Conservation (phyloP, 345 rosid species). For the Cardamine resedifolia region DNA sequence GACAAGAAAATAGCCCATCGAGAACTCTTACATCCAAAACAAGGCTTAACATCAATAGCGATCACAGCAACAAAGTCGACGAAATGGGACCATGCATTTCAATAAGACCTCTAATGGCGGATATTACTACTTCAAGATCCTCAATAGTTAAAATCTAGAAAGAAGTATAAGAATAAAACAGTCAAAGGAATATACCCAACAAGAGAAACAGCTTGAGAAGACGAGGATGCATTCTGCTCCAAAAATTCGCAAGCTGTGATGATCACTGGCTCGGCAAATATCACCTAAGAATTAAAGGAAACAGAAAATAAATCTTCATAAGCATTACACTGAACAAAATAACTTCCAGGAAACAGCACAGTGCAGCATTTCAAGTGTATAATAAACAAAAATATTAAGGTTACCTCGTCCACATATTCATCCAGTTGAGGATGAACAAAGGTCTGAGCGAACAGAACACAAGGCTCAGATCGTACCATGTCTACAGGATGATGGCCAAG, state of each 20-base stretch:
- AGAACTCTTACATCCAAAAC: no score
- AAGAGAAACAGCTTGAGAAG: conserved; percentile 74
- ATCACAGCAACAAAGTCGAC: no score
- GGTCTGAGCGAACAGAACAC: conserved; percentile 88
- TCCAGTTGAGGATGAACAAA: conserved; percentile 94
- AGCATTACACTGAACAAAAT: not conserved
- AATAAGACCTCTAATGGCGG: not conserved
- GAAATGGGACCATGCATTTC: conserved; percentile 7
- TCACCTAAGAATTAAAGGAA: conserved; percentile 48
- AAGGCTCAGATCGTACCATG: conserved; percentile 95
- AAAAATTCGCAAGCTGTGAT: conserved; percentile 93
- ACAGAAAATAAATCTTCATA: not conserved
- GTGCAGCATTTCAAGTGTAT: not conserved
- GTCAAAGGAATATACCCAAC: conserved; percentile 61
- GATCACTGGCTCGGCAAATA: conserved; percentile 91
- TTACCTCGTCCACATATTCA: conserved; percentile 94
- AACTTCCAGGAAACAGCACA: not conserved
- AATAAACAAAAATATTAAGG: not conserved
- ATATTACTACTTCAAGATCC: conserved; percentile 12
- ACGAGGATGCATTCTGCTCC: conserved; percentile 83
- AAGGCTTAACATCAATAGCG: no score
- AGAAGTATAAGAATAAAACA: not conserved
- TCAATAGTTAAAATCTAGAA: not conserved
- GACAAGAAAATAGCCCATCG: no score
- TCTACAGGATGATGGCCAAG: conserved; percentile 1